Evolutionary conservation across 306 rosid species (phyloP), one percentile per base, ranked within the genome.

Genomic region (Vigna nakashimae): DNA sequence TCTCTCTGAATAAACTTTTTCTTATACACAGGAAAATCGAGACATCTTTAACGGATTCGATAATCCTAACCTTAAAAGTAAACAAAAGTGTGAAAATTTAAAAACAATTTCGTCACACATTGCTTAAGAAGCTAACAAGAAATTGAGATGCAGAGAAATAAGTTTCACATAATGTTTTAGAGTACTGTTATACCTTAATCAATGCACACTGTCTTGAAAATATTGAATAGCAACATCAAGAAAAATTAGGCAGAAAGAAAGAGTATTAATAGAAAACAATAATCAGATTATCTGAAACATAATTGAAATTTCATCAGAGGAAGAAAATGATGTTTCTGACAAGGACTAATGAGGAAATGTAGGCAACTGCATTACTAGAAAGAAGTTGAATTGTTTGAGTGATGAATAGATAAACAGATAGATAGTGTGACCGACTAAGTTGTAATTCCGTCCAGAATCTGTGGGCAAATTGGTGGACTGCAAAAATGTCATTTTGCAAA

Each of bases 381-480:
- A 24, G 26, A 24, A 26, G 26, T 26, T 11, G 38, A 58, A 12
- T 18, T 9, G 1, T 55, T 58, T 2, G 7, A 20, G 12, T 42
- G 13, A 60, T 60, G 22, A 28, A 59, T 57, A 57, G 13, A 42
- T 9, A 9, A 9, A 9, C 3, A 9, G 13, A 42, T 9, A 9
- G 45, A 57, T 5, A n/a, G 12, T 24, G 43, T 30, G 17, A 28
- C 12, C 13, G 45, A 62, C 16, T 18, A 0, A 2, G 11, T 66
- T 0, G 72, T 66, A 43, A 66, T 73, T 73, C 77, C 67, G 67
- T 73, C 77, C 77, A 73, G 11, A 73, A 38, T 40, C 20, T 5
- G 24, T 56, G 75, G 75, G 55, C 77, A 40, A 57, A 56, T 24
- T 52, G 13, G 63, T 56, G 20, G 30, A 38, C 7, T 13, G 22